These are phyloP conservation scores for Gastroboletus turbinatus DNA, from an alignment of 1,284 basidiomycete genomes.

Conservation along the genomic window DNA sequence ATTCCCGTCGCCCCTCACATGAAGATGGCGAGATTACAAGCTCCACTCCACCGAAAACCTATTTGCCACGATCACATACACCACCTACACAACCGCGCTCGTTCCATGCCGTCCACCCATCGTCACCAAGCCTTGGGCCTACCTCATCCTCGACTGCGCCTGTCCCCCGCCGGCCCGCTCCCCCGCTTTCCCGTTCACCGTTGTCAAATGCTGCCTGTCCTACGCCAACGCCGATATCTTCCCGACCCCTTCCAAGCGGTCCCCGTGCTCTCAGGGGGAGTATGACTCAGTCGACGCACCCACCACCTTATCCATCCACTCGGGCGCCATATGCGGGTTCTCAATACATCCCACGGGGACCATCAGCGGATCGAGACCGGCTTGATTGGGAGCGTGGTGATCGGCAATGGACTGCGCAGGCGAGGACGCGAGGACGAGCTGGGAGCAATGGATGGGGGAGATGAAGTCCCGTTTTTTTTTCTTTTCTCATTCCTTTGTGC, in stretches of 20 bases:
- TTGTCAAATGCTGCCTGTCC: conserved; percentile 28
- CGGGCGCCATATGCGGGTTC: conserved; percentile 27
- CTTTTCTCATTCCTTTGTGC: conserved; percentile 7
- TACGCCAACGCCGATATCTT: conserved; percentile 22
- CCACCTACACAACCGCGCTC: conserved; percentile 50
- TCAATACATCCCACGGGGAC: conserved; percentile 40
- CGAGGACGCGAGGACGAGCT: conserved; percentile 31
- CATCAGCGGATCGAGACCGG: conserved; percentile 45
- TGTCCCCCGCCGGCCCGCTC: conserved; percentile 28
- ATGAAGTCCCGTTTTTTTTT: conserved; percentile 11
- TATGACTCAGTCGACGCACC: conserved; percentile 25
- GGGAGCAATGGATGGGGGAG: conserved; percentile 36
- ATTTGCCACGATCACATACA: conserved; percentile 39
- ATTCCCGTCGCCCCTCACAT: conserved; percentile 36
- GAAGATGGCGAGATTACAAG: conserved; percentile 58
- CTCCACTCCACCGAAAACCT: conserved; percentile 35
- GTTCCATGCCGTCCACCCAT: conserved; percentile 33
- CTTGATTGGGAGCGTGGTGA: conserved; percentile 40
- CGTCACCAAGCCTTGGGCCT: conserved; percentile 28
- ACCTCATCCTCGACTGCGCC: conserved; percentile 24
- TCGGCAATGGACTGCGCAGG: conserved; percentile 26
- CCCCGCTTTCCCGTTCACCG: conserved; percentile 27
- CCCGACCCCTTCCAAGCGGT: conserved; percentile 47
- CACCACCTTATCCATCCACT: conserved; percentile 22
- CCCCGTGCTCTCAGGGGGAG: conserved; percentile 51